Evolutionary conservation across 495 filamentous ascomycete species (phyloP), one percentile per base, ranked within the genome.

Genomic region (Xylaria castorea): DNA sequence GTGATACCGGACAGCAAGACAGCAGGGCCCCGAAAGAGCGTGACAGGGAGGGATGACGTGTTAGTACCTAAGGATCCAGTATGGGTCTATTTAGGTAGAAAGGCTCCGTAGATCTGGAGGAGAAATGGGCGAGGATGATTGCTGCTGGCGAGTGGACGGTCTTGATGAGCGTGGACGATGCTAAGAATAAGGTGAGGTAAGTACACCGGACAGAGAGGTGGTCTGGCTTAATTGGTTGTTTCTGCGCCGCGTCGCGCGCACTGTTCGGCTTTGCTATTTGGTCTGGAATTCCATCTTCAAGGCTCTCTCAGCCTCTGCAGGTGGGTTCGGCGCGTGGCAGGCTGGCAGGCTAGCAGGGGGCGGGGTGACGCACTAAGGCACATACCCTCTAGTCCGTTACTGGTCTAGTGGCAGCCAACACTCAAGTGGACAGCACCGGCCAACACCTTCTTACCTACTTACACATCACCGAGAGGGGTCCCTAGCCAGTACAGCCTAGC

Each of bases 221-320:
- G 62, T 65, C 20, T 34, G 42, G 42, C 30, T 65, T 65, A 50
- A 65, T 65, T 65, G 62, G 62, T n/a, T 61, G 0, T 34, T 38
- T 61, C 58, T 48, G 62, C 62, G 62, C 40, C 62, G 62, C 62
- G 42, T 65, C 42, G 62, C 30, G 62, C 62, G 53, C 53, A 48
- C 30, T 65, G 62, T 65, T 27, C 25, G 27, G 40, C 62, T 46
- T 18, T 46, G 40, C 40, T 30, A 12, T 27, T 65, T 48, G 62
- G 60, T 55, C 16, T 27, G 3, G 51, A 55, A 55, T 55, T 27
- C 48, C 57, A 11, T n/a, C 57, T 22, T 36, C 34, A 9, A 9
- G 57, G 57, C 60, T 20, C 44, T 65, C 48, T 68, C 66, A 68
- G 66, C 66, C 66, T 68, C 66, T 46, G 40, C 53, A 69, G 67